A percentile compares a stretch with the other conserved stretches of the same genome.
phyloP scores from a whole-genome alignment of 192 early-diverging fungal species.

The Rhizoclosmatium globosum region DNA sequence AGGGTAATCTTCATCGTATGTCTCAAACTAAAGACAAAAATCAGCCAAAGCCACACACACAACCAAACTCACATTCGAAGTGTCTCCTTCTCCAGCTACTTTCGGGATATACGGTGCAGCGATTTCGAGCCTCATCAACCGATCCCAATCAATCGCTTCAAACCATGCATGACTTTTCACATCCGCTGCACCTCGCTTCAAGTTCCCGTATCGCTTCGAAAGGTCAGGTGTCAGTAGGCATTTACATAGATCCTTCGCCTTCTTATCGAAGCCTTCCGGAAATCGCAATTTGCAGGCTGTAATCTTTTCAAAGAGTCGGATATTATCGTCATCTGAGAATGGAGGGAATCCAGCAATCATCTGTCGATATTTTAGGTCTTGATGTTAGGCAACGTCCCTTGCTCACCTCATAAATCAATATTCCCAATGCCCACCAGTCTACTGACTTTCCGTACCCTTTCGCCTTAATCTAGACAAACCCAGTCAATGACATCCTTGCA shows the following conservation, averaged over 20 bases:
- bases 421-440: slow-evolving; percentile 95
- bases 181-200: slow-evolving; percentile 50
- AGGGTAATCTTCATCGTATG: slow-evolving; percentile 90
- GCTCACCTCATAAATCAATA: slow-evolving; percentile 77
- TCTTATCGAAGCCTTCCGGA: slow-evolving; percentile 48
- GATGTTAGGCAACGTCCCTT: no score
- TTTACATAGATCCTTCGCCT: slow-evolving; percentile 49
- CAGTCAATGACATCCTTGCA: not conserved
- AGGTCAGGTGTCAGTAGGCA: slow-evolving; percentile 48
- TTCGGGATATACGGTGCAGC: slow-evolving; percentile 88
- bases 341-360: slow-evolving; percentile 73
- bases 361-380: slow-evolving; percentile 29
- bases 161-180: slow-evolving; percentile 56
- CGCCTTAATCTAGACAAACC: slow-evolving; percentile 62
- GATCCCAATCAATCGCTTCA: slow-evolving; percentile 57
- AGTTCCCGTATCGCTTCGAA: slow-evolving; percentile 50
- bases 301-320: slow-evolving; percentile 58
- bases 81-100: slow-evolving; percentile 84
- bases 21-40: slow-evolving; percentile 83
- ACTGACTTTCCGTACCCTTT: slow-evolving; percentile 93
- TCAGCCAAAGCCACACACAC: slow-evolving; percentile 41
- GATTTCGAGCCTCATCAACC: slow-evolving; percentile 74
- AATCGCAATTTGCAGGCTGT: slow-evolving; percentile 53
- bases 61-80: slow-evolving; percentile 43
- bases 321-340: slow-evolving; percentile 51